These are phyloP conservation scores for Leccinum imitatum DNA, from an alignment of 768 basidiomycete genomes.

Conservation along the genomic window DNA sequence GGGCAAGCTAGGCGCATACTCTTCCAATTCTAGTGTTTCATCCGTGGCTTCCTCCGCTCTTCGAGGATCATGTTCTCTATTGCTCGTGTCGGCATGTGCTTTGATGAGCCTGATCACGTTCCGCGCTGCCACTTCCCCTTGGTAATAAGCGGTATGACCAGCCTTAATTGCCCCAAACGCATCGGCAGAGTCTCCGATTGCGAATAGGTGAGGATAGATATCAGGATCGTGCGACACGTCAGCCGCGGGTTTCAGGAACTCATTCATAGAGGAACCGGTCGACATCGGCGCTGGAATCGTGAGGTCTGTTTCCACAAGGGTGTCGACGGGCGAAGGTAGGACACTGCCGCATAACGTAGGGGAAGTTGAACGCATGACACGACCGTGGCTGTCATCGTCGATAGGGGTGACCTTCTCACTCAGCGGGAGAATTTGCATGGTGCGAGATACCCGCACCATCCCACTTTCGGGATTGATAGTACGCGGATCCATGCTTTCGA, in stretches of 20 bases:
- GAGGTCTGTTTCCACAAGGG: constrained; percentile 8
- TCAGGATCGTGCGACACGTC: constrained; percentile 23
- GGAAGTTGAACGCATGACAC: constrained; percentile 1
- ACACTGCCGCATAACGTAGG: constrained; percentile 6
- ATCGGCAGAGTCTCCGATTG: constrained; percentile 61
- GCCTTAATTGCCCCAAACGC: constrained; percentile 64
- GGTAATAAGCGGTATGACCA: constrained; percentile 55
- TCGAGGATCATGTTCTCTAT: background rate
- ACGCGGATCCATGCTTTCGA: constrained; percentile 41
- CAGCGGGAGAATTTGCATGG: constrained; percentile 46
- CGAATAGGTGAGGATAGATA: constrained; percentile 55
- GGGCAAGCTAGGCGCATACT: constrained; percentile 46
- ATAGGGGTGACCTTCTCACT: background rate
- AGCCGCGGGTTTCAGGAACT: background rate
- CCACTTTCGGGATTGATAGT: constrained; percentile 40
- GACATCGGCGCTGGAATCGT: background rate
- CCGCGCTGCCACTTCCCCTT: constrained; percentile 52
- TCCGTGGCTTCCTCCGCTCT: background rate
- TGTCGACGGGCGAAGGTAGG: constrained; percentile 11
- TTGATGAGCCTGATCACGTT: constrained; percentile 51
- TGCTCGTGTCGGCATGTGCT: background rate
- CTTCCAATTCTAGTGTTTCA: constrained; percentile 33
- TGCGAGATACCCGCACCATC: constrained; percentile 47
- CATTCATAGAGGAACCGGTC: background rate
- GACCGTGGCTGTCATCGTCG: background rate